Evolutionary conservation across 352 stramenopile genomes (phyloP), one percentile per base, ranked within the genome.

Genomic region (Phytophthora citrophthora): DNA sequence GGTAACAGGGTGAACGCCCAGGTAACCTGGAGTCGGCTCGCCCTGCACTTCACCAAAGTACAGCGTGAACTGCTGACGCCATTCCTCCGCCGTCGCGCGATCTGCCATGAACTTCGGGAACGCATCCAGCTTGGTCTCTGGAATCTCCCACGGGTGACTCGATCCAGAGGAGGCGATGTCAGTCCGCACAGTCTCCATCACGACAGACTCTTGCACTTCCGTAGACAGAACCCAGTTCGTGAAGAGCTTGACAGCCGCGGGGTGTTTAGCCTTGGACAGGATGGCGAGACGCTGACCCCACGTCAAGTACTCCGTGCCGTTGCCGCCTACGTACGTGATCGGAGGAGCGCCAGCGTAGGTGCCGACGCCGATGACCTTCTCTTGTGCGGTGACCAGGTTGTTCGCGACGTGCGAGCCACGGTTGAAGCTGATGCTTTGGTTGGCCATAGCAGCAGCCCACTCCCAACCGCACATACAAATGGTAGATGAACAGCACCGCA

Each of bases 21-120:
- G 62, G 38, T 50, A 51, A 2, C 77, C 76, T 1, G 68, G 70
- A 2, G 63, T 81, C 34, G 72, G 65, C 59, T 77, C 53, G 60
- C 75, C 79, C 48, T 74, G 69, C 20, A 83, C 72, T 24, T 86
- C 77, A 20, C 72, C 77, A 43, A 89, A 80, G 67, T 83, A 85
- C 16, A 86, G 57, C n/a, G 68, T 46, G 31, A 89, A 80, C 8
- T 70, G 86, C 24, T 56, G 23, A 27, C 73, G 75, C 49, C 67
- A 64, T 20, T 55, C 47, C 68, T 86, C 76, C 8, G 84, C 44
- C 9, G 62, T 54, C 13, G 60, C 69, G 32, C 79, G 76, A 66
- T 88, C 69, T 27, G 72, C 68, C 79, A 86, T 86, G 61, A 80
- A 88, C 23, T 13, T n/a, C 2, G 44, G 34, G 43, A 84, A 86